phyloP scores from a whole-genome alignment of 164 flowering plant genomes.

The Annona cherimola region DNA sequence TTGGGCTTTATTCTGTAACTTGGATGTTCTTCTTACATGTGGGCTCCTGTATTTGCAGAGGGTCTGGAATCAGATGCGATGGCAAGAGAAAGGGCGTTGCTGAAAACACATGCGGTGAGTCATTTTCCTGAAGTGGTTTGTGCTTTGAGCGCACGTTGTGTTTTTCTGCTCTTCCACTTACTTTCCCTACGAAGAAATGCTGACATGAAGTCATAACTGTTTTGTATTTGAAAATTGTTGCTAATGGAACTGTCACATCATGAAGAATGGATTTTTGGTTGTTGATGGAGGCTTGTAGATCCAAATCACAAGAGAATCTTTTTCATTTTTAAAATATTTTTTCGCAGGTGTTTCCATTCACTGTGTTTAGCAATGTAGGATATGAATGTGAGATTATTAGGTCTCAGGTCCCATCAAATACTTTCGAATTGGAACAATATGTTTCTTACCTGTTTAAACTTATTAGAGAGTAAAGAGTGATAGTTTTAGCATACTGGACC shows the following conservation, averaged over 20 bases:
- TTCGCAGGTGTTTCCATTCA: too few relatives aligned
- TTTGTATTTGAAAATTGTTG: not conserved
- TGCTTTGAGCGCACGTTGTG: too few relatives aligned
- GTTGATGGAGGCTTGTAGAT: too few relatives aligned
- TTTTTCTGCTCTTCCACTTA: not conserved
- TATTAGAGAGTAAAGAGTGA: too few relatives aligned
- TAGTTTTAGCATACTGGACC: too few relatives aligned
- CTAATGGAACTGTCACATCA: not conserved
- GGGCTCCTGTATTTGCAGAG: slow-evolving; percentile 1
- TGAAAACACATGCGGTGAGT: not conserved
- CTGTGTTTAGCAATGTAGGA: too few relatives aligned
- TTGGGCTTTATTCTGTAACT: not conserved
- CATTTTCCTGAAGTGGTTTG: not conserved
- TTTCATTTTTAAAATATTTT: too few relatives aligned
- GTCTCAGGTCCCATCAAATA: too few relatives aligned
- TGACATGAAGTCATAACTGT: not conserved
- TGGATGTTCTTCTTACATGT: not conserved
- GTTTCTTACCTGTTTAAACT: too few relatives aligned
- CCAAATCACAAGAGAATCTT: too few relatives aligned
- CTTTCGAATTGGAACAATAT: too few relatives aligned
- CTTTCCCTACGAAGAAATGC: not conserved
- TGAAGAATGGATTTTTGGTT: not conserved
- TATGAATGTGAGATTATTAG: too few relatives aligned
- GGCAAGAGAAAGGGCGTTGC: slow-evolving; percentile 1
- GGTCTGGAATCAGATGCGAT: not conserved